Evolutionary conservation across 768 basidiomycete species (phyloP), one percentile per base, ranked within the genome.

Genomic region (Auricularia sp.): DNA sequence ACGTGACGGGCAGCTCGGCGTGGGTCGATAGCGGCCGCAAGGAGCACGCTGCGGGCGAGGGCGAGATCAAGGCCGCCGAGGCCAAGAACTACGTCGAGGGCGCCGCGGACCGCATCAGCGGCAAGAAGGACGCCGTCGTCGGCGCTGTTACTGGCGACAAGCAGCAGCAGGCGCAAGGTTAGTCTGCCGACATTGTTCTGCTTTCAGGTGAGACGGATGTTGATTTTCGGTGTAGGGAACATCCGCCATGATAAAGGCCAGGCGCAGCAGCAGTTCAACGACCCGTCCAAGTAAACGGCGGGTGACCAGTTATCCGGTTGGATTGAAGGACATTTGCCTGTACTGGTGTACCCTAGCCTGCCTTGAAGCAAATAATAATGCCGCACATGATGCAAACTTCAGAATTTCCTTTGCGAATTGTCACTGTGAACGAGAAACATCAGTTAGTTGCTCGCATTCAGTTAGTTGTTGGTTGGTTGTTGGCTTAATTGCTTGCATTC

Each of bases 201-300:
- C 24, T 29, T 29, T 2, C 24, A 29, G 56, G 56, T 34, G 56
- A 59, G 56, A 24, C 56, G 14, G 16, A 59, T 39, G 3, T 39
- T 39, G 21, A 24, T 29, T 24, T 5, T 29, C 24, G 24, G 24
- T 11, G 21, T 42, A 85, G 85, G 86, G 1, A 85, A 86, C 64
- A 63, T 74, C 18, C 77, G 73, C 62, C 78, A 83, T 0, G 82
- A 86, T 59, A 85, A 86, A 67, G 85, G 87, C 0, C 68, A 79
- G 61, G 70, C 77, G 1, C 80, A 86, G 68, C 84, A 86, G 71
- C 75, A 83, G 3, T 18, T 79, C 36, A 87, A 87, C 71, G 78
- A 81, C 69, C 45, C 65, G 8, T 36, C 62, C 47, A 51, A 51
- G 18, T 51, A 21, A 51, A 21, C 10, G 47, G 4, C 29, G 29